Conservation (phyloP, 2,329 filamentous ascomycete species). For the Didymella pinodella region DNA sequence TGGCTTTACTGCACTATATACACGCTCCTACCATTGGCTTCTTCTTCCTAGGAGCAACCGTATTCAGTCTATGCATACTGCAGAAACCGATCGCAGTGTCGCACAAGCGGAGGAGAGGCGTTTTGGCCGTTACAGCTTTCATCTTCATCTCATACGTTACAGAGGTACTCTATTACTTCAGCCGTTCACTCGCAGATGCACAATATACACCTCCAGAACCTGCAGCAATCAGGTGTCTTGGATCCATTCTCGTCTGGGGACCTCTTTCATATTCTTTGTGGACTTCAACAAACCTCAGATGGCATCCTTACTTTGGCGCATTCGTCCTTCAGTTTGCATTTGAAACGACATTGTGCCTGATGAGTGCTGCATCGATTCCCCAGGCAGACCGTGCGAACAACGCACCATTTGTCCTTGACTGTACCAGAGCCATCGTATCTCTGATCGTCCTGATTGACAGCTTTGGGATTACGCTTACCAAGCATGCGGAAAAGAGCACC, state of each 20-base stretch:
- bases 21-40: constrained; percentile 44
- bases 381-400: constrained; percentile 26
- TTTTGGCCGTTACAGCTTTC: constrained; percentile 23
- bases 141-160: constrained; percentile 38
- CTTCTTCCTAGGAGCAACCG: constrained; percentile 40
- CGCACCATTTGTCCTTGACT: constrained; percentile 35
- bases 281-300: constrained; percentile 35
- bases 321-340: constrained; percentile 45
- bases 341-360: constrained; percentile 41
- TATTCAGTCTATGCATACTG: constrained; percentile 41
- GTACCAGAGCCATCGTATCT: constrained; percentile 33
- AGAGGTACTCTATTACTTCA: constrained; percentile 47
- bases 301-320: constrained; percentile 47
- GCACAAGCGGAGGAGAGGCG: constrained; percentile 34
- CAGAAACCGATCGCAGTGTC: constrained; percentile 41
- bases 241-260: constrained; percentile 47
- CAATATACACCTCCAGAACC: constrained; percentile 44
- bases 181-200: constrained; percentile 37
- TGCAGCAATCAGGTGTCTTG: constrained; percentile 45
- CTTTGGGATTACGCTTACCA: constrained; percentile 40
- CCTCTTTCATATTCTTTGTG: constrained; percentile 36
- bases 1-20: constrained; percentile 45
- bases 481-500: constrained; percentile 42
- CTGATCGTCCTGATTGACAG: constrained; percentile 39
- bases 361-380: constrained; percentile 33